Base-by-base conservation (phyloP, 78 protist genomes). In the Creolimax fragrantissima region DNA sequence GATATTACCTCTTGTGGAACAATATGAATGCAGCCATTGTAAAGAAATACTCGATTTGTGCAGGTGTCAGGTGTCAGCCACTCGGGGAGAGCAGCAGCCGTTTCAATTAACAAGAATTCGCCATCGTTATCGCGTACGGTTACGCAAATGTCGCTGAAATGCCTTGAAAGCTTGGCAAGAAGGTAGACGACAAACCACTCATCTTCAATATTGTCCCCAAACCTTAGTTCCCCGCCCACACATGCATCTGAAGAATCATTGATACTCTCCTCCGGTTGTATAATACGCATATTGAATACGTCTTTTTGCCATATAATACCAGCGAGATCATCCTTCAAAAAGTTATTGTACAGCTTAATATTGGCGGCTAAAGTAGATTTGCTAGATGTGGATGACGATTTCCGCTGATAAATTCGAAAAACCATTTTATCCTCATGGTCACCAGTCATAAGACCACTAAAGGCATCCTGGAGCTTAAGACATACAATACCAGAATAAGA, bases 61-160 rank as follows among this genome's bases (percentile, higher is more conserved):
- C 39, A n/a, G 36, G 86, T 81, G 84, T 93, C 92, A 3, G 94
- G 94, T 3, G 85, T 89, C 43, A 93, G 84, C 94, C 94, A 93
- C 4, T 5, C 35, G 32, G 94, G 94, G 2, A 93, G 43, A 74
- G 39, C 83, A 45, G 44, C 89, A 5, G 94, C 94, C 2, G 92
- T 89, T 35, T 93, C 94, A 7, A 93, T 88, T 11, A 93, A 45
- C 43, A 93, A 42, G 42, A 93, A 91, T 43, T 89, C 44, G 44
- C 94, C 94, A 42, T 93, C 94, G 42, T 32, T 88, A 84, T 93
- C 93, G 43, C 45, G 43, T 58, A 24, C 74, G 1, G 74, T 58
- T 24, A 58, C 74, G 24, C 11, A 17, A 32, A 58, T 58, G 24
- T 58, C 74, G 24, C 39, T 24, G 74, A 32, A 32, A 32, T 32